These are phyloP conservation scores for Lactarius vividus DNA, from an alignment of 768 basidiomycete genomes.

Conservation along the genomic window DNA sequence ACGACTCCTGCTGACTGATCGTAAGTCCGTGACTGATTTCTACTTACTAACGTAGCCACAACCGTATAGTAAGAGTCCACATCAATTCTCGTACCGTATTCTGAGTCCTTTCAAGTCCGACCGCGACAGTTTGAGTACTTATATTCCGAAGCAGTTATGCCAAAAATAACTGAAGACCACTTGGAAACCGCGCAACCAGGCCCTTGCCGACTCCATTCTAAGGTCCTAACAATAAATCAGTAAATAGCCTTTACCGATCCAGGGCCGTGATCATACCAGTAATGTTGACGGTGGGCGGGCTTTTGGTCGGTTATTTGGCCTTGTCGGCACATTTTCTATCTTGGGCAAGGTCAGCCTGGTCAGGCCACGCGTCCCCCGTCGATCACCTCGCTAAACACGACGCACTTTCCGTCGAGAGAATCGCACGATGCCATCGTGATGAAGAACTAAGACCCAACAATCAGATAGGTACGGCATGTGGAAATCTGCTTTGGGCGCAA, in stretches of 20 bases:
- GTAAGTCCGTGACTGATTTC: too few species aligned
- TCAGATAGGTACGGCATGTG: neutral
- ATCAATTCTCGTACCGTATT: too few species aligned
- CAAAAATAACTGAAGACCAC: neutral
- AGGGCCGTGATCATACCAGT: conserved; percentile 51
- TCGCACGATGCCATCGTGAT: conserved; percentile 93
- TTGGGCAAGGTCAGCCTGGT: conserved; percentile 79
- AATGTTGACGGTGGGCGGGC: conserved; percentile 70
- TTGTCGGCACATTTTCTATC: conserved; percentile 93
- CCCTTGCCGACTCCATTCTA: conserved; percentile 33
- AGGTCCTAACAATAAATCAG: neutral
- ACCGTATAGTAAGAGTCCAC: too few species aligned
- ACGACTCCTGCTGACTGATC: too few species aligned
- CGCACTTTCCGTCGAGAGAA: conserved; percentile 93
- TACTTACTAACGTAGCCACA: too few species aligned
- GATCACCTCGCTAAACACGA: conserved; percentile 87
- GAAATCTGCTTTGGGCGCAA: conserved; percentile 19
- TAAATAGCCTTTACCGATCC: too few species aligned
- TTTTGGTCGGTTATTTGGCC: conserved; percentile 86
- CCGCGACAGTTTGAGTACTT: too few species aligned
- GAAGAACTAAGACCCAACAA: conserved; percentile 67
- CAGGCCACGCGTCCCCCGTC: conserved; percentile 48
- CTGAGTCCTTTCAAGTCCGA: too few species aligned
- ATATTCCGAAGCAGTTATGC: neutral
- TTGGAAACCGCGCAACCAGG: neutral